A percentile compares a stretch with the other conserved stretches of the same genome.
These are phyloP conservation scores for Xylaria palmicola DNA, from an alignment of 495 filamentous ascomycete genomes.

Conservation along the genomic window DNA sequence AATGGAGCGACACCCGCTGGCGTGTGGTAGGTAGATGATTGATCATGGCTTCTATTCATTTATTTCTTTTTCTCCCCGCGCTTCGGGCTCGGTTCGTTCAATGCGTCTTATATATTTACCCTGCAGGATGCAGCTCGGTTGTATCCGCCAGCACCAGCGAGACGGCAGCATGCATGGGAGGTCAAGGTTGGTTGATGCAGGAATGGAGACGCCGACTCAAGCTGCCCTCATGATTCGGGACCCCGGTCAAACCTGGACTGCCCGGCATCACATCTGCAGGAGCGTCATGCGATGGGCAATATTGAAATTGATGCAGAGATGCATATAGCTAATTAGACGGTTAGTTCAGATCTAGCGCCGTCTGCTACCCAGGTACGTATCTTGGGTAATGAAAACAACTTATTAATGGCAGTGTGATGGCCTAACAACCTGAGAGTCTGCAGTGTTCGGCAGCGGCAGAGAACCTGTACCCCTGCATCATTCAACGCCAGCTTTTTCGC, in stretches of 20 bases:
- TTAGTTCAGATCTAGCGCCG: neutral
- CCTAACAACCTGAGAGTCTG: neutral
- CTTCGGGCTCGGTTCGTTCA: neutral
- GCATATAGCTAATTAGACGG: neutral
- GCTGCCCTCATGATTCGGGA: no score
- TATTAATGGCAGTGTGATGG: neutral
- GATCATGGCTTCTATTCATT: no score
- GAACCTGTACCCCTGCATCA: neutral
- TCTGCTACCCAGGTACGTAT: neutral
- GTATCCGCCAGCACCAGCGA: neutral
- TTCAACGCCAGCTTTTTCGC: neutral
- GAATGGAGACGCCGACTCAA: neutral
- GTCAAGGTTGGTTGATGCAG: neutral
- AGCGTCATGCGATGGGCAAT: no score
- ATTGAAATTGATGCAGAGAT: no score
- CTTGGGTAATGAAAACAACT: neutral
- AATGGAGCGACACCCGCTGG: neutral
- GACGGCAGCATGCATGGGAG: neutral
- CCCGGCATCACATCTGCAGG: no score
- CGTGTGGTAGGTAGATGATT: no score
- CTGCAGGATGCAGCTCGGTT: slow-evolving; percentile 11
- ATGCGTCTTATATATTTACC: neutral
- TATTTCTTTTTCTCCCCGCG: neutral
- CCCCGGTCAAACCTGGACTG: no score
- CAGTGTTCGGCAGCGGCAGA: no score